These are phyloP conservation scores for Purpureocillium takamizusanense DNA, from an alignment of 2,329 filamentous ascomycete genomes.

Conservation along the genomic window DNA sequence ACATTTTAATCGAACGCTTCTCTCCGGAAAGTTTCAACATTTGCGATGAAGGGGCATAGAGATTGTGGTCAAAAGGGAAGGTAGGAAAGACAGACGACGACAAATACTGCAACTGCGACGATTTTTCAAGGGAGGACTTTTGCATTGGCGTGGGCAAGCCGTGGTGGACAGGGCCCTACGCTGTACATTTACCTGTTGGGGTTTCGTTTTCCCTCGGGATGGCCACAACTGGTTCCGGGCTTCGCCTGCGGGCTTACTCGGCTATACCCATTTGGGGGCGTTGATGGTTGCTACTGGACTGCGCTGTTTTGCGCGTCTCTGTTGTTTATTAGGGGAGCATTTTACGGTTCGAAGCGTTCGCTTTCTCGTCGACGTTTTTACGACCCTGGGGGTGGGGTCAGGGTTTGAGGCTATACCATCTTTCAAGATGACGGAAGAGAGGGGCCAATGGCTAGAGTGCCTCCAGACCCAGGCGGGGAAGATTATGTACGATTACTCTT, in stretches of 20 bases:
- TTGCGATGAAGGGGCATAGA: constrained; percentile 8
- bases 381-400: not conserved
- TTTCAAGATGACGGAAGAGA: not conserved
- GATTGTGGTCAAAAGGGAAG: constrained; percentile 8
- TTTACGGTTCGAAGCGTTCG: constrained; percentile 12
- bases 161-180: constrained; percentile 9
- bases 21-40: constrained; percentile 4
- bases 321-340: constrained; percentile 7
- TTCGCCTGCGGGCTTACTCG: constrained; percentile 12
- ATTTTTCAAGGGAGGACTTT: constrained; percentile 13
- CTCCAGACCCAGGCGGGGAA: not conserved
- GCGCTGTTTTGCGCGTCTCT: constrained; percentile 6
- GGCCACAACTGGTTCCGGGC: too few species aligned
- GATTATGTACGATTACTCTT: constrained; percentile 9
- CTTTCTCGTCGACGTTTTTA: constrained; percentile 5
- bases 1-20: constrained; percentile 5
- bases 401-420: not conserved
- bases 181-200: constrained; percentile 4
- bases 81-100: constrained; percentile 6
- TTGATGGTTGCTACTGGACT: constrained; percentile 8
- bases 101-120: too few species aligned
- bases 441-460: constrained; percentile 2
- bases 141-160: too few species aligned
- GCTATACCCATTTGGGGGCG: constrained; percentile 17
- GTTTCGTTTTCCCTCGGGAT: too few species aligned